Evolutionary conservation across 2,329 filamentous ascomycete species (phyloP).

Genomic region (Aspergillus nomiae): DNA sequence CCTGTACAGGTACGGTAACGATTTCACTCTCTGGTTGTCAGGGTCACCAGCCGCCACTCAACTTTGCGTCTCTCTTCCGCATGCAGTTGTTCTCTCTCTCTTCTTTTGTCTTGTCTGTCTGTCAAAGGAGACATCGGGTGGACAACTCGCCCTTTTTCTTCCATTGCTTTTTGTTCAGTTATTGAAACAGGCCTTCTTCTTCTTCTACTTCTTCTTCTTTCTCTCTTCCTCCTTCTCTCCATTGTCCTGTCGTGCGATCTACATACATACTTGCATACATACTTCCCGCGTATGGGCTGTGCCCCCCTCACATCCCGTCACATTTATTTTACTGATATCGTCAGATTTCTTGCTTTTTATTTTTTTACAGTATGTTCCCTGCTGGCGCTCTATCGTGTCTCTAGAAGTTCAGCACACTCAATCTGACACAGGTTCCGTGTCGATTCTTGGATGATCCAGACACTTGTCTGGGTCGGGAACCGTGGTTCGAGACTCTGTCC

Average conservation of each 20-base stretch:
- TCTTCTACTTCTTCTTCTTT: neutral
- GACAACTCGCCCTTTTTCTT: neutral
- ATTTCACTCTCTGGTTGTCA: slow-evolving; percentile 16
- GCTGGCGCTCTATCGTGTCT: neutral
- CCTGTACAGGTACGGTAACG: neutral
- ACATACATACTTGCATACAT: neutral
- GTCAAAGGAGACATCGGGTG: neutral
- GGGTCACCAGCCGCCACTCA: slow-evolving; percentile 23
- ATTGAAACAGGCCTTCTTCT: neutral
- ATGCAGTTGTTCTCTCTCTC: slow-evolving; percentile 9
- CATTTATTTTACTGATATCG: neutral
- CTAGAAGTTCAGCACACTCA: neutral
- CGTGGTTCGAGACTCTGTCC: slow-evolving; percentile 5
- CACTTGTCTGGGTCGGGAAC: slow-evolving; percentile 1
- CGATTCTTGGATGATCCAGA: neutral
- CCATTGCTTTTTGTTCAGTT: neutral
- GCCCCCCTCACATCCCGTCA: neutral
- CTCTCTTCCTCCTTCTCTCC: neutral
- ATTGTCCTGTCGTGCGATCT: neutral
- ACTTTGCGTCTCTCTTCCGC: slow-evolving; percentile 4
- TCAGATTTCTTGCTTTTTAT: neutral
- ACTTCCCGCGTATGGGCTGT: neutral
- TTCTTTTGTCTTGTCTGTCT: neutral
- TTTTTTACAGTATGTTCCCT: neutral
- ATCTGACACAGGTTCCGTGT: neutral